Evolutionary conservation across 2,329 filamentous ascomycete species (phyloP).

Genomic region (Cercospora sojina): DNA sequence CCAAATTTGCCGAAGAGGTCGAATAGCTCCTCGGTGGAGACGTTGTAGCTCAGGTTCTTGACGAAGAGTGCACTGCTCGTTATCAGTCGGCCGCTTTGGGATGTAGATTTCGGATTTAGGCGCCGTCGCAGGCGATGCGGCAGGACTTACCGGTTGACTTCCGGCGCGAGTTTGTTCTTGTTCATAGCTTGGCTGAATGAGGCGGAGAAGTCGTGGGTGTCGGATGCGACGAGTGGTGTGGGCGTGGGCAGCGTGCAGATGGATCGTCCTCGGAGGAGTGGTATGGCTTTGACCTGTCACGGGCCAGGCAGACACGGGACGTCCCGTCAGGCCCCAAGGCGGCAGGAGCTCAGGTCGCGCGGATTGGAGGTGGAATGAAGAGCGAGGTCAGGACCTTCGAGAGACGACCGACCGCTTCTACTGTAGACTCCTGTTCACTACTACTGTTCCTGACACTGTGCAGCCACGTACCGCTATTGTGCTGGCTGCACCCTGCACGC

Average conservation of each 20-base stretch:
- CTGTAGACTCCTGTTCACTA: not conserved
- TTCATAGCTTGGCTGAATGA: conserved; percentile 68
- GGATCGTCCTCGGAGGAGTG: not conserved
- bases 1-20: conserved; percentile 98
- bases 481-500: not conserved
- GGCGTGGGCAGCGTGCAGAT: not conserved
- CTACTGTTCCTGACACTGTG: not conserved
- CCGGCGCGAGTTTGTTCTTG: conserved; percentile 94
- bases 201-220: conserved; percentile 1
- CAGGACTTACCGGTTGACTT: conserved; percentile 73
- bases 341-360: not conserved
- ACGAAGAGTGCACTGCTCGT: conserved; percentile 90
- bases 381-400: not conserved
- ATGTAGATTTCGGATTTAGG: not conserved
- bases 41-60: conserved; percentile 99
- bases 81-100: conserved; percentile 21
- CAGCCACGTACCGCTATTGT: not conserved
- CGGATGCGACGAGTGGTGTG: not conserved
- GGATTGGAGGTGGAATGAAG: not conserved
- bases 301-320: not conserved
- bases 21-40: conserved; percentile 95
- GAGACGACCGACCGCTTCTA: not conserved
- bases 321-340: not conserved
- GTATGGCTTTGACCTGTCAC: conserved; percentile 58
- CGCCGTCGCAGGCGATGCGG: not conserved